A percentile compares a stretch with the other conserved stretches of the same genome.
Conservation (phyloP, 495 filamentous ascomycete genomes). For the Niebla homalea region DNA sequence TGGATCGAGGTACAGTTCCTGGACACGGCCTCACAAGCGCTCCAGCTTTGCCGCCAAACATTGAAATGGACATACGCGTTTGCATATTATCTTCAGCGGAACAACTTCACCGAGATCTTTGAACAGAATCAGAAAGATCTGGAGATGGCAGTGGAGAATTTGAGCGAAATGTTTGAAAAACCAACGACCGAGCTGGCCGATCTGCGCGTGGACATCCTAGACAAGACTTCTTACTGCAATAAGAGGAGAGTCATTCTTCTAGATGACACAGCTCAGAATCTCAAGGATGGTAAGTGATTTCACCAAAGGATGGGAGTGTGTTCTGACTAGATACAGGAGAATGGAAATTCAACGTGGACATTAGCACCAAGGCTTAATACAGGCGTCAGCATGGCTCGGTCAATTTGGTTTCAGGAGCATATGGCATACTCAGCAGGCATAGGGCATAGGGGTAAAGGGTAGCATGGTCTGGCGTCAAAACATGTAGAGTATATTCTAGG, state of each 20-base stretch:
- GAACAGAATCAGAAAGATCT: constrained; percentile 98
- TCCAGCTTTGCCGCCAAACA: constrained; percentile 92
- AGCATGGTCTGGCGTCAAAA: too few relatives aligned
- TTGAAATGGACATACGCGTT: constrained; percentile 99
- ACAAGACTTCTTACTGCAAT: constrained; percentile 93
- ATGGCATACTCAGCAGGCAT: not conserved
- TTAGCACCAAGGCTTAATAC: constrained; percentile 1
- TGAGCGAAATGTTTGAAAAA: constrained; percentile 98
- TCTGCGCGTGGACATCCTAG: constrained; percentile 93
- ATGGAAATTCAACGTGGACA: constrained; percentile 25
- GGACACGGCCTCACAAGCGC: constrained; percentile 77
- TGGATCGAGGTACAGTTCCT: constrained; percentile 99
- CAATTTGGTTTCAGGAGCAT: too few relatives aligned
- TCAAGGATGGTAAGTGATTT: constrained; percentile 61
- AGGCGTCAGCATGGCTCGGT: too few relatives aligned
- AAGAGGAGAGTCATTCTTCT: constrained; percentile 80
- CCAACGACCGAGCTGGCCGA: constrained; percentile 68
- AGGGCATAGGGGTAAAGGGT: not conserved
- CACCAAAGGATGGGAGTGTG: not conserved
- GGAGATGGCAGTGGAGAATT: constrained; percentile 87
- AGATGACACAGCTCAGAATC: constrained; percentile 79
- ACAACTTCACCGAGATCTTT: constrained; percentile 94
- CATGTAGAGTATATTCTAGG: too few relatives aligned
- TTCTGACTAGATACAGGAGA: constrained; percentile 18
- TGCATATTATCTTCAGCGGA: constrained; percentile 86